Evolutionary conservation across 768 basidiomycete genomes (phyloP).

Genomic region (Auricularia auricula-judae): DNA sequence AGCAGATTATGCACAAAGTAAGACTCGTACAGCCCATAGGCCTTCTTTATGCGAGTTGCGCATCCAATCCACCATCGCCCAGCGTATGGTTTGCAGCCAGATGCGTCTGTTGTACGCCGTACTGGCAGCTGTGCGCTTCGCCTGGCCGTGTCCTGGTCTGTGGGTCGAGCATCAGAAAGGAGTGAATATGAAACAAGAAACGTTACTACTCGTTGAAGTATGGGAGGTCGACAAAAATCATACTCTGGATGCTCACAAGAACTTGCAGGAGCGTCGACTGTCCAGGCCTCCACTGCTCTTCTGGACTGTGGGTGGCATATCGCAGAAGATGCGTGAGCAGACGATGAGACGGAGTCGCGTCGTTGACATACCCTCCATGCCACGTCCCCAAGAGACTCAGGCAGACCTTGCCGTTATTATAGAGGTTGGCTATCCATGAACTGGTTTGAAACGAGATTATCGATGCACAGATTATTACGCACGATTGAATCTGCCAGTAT

Average conservation of each 20-base stretch:
- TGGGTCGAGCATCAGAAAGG: not conserved
- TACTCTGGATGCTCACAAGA: slow-evolving; percentile 46
- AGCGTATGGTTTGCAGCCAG: slow-evolving; percentile 31
- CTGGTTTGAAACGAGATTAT: slow-evolving; percentile 22
- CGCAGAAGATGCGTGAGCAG: no score
- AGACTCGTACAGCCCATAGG: no score
- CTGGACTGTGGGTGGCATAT: slow-evolving; percentile 15
- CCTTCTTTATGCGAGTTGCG: no score
- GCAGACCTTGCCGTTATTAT: slow-evolving; percentile 39
- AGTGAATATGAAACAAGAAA: slow-evolving; percentile 2
- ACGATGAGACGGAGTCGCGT: no score
- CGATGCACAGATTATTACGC: no score
- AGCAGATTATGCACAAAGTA: no score
- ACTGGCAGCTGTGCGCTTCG: slow-evolving; percentile 25
- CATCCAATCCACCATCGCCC: slow-evolving; percentile 41
- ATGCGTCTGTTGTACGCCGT: slow-evolving; percentile 37
- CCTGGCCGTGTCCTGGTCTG: slow-evolving; percentile 40
- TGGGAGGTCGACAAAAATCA: slow-evolving; percentile 44
- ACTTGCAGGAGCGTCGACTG: slow-evolving; percentile 48
- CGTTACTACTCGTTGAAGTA: slow-evolving; percentile 45
- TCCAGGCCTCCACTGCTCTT: slow-evolving; percentile 35
- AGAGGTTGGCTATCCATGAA: slow-evolving; percentile 32
- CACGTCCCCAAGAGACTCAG: slow-evolving; percentile 47
- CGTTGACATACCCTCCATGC: slow-evolving; percentile 30
- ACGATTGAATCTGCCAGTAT: no score